phyloP scores from a whole-genome alignment of 495 filamentous ascomycete species.

The Friedmanniomyces endolithicus region DNA sequence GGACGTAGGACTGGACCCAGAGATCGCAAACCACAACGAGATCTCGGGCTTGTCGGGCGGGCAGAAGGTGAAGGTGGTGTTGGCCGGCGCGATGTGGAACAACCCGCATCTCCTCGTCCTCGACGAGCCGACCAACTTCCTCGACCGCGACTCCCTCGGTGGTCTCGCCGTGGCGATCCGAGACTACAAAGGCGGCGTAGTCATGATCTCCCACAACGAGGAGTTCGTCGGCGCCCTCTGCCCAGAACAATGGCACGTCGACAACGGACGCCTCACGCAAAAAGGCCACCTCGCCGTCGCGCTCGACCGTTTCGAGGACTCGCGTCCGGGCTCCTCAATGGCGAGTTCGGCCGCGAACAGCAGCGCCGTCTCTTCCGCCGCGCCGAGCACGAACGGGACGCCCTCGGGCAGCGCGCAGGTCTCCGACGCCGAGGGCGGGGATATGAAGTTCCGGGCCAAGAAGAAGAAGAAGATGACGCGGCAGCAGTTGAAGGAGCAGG shows the following conservation, averaged over 20 bases:
- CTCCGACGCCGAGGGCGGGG: constrained; percentile 65
- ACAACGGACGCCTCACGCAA: constrained; percentile 71
- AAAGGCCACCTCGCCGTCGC: constrained; percentile 61
- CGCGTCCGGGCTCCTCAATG: constrained; percentile 47
- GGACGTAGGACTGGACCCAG: constrained; percentile 87
- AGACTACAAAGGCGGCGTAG: constrained; percentile 93
- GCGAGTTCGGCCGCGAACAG: constrained; percentile 36
- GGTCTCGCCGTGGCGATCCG: constrained; percentile 92
- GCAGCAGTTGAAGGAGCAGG: constrained; percentile 85
- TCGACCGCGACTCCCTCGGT: constrained; percentile 93
- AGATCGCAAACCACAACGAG: constrained; percentile 97
- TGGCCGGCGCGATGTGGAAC: constrained; percentile 76
- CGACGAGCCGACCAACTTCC: constrained; percentile 98
- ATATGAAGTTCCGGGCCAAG: constrained; percentile 86
- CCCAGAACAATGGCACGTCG: constrained; percentile 88
- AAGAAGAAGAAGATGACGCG: constrained; percentile 99
- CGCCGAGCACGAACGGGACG: constrained; percentile 45
- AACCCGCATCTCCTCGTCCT: constrained; percentile 95
- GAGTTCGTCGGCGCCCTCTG: constrained; percentile 94
- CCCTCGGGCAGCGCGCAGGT: constrained; percentile 48
- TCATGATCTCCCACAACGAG: constrained; percentile 99
- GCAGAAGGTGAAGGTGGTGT: constrained; percentile 99
- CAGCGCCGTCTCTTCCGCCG: constrained; percentile 40
- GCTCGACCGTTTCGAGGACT: constrained; percentile 81
- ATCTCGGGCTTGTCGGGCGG: constrained; percentile 94